Evolutionary conservation across 2,329 filamentous ascomycete species (phyloP), one percentile per base, ranked within the genome.

Genomic region (Neofusicoccum parvum): DNA sequence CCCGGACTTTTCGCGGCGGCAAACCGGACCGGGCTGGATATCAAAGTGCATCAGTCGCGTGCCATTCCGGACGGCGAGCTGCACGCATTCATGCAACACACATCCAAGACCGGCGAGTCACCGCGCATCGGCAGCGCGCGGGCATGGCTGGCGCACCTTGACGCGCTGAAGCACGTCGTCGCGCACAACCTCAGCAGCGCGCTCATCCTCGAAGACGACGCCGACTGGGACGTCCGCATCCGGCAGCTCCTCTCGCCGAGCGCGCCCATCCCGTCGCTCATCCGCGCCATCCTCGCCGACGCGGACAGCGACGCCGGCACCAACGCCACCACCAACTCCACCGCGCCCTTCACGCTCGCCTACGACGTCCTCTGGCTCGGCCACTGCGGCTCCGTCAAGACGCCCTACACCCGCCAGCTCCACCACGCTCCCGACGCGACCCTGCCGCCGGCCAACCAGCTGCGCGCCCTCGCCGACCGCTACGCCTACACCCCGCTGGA

Each of bases 331-430:
- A 53, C 3, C 49, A 67, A 56, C 23, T 62, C 58, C 32, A 70
- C 50, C 27, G 69, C 68, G 2, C 74, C 74, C 0, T 77, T 75
- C 60, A 67, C 74, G 36, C 70, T 5, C 74, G 74, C 71, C 12
- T 79, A 76, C 75, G 75, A 79, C 63, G 34, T 79, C 27, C 69
- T 79, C 15, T 72, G 72, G 69, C 69, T 76, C 4, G 78, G 78
- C 7, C 77, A 80, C 67, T 78, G 72, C 63, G 74, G 69, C 71
- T 32, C 66, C 62, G 14, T 66, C 67, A 10, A 69, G 70, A 20
- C 66, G 64, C 37, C 64, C 49, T n/a, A 72, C 75, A 6, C 45
- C 27, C 58, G 45, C n/a, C 36, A 39, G 34, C 62, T 66, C 70
- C 53, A 64, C 67, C 17, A 64, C n/a, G 46, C 15, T 11, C 34